Base-by-base conservation (phyloP, 306 rosid genomes). In the Rosa lucieae region DNA sequence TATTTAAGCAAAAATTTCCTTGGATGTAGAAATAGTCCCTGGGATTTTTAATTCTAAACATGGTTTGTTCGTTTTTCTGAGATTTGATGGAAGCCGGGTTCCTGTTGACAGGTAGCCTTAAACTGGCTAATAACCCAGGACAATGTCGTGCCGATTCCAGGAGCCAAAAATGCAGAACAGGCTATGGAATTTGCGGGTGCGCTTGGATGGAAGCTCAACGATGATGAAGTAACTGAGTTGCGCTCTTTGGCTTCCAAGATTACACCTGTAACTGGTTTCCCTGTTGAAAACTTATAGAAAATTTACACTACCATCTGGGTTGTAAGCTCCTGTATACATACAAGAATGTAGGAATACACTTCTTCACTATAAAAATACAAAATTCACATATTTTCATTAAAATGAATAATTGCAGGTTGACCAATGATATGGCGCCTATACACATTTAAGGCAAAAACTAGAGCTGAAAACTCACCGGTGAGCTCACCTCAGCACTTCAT, bases 71-170 rank as follows among this genome's bases (percentile, higher is more conserved):
- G 1, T 0, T 10, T 46, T 73, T 55, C 29, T 68, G 48, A 69
- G 74, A 29, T 63, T 21, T 78, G 53, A 77, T 65, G 58, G 53
- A 37, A 72, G 7, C n/a, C 0, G 21, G 67, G 40, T 81, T 80
- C 71, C 80, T 74, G 21, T 39, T 32, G 35, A 66, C 82, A 95
- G 99, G 97, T 95, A 21, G 91, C 82, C 43, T 80, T 95, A 67
- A 95, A 91, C 83, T 95, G 99, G 99, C 77, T 93, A 59, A 83
- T 87, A 78, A 90, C 94, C 32, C 96, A 95, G 81, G 97, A 87
- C 52, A 95, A 95, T 46, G 93, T 95, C 11, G 91, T 95, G 86
- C 99, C 98, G 20, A 93, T 95, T 82, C 98, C 97, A 17, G 98
- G 98, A 82, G 98, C 98, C 48, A 95, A 95, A 89, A 91, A 86